Evolutionary conservation across 2,329 filamentous ascomycete genomes (phyloP).

Genomic region (Sporothrix pseudoabietina): DNA sequence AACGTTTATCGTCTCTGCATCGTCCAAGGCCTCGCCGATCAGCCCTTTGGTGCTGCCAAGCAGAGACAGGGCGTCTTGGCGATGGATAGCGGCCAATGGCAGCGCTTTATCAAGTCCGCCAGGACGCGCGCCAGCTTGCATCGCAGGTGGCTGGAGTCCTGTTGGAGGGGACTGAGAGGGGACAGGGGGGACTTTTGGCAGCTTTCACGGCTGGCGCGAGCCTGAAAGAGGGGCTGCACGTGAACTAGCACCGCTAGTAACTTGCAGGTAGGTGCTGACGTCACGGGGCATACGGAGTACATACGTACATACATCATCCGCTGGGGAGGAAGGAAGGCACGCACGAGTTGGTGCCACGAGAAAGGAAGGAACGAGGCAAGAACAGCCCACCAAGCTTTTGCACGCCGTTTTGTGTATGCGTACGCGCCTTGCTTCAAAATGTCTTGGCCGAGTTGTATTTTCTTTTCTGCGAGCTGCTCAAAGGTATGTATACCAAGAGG

Average conservation of each 20-base stretch:
- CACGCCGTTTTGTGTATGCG: background rate
- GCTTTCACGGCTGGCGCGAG: background rate
- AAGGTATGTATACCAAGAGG: slow-evolving; percentile 5
- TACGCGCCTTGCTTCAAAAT: background rate
- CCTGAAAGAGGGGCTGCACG: background rate
- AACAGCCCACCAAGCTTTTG: background rate
- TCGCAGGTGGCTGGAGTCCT: background rate
- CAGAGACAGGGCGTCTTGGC: slow-evolving; percentile 5
- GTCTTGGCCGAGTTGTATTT: background rate
- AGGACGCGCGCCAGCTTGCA: background rate
- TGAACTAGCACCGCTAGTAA: background rate
- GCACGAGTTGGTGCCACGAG: background rate
- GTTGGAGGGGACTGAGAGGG: too few species aligned
- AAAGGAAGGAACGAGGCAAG: background rate
- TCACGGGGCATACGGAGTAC: background rate
- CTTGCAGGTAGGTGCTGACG: background rate
- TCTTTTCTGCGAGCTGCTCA: too few species aligned
- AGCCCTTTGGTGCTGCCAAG: slow-evolving; percentile 17
- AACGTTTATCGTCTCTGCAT: background rate
- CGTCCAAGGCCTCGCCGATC: background rate
- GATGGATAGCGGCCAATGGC: background rate
- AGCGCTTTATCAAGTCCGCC: background rate
- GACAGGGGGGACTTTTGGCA: background rate
- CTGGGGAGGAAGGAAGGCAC: background rate
- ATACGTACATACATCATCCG: too few species aligned